A percentile compares a stretch with the other conserved stretches of the same genome.
phyloP scores from a whole-genome alignment of 768 basidiomycete species.

The Tricholoma furcatifolium region DNA sequence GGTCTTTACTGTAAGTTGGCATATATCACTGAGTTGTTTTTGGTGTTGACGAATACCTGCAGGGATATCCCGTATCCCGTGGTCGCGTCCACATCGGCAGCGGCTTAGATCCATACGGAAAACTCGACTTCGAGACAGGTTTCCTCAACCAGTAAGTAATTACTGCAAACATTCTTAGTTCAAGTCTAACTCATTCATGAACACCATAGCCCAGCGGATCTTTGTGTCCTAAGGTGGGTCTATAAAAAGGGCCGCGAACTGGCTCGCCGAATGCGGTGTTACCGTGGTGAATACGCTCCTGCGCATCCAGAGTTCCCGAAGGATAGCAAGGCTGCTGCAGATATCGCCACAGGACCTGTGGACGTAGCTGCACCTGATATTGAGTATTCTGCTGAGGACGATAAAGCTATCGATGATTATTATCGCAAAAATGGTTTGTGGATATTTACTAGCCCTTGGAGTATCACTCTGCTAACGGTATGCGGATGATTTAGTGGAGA shows the following conservation, averaged over 20 bases:
- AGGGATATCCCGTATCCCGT: conserved; percentile 46
- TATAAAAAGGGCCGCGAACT: conserved; percentile 60
- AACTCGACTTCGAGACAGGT: conserved; percentile 43
- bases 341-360: conserved; percentile 26
- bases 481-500: conserved; percentile 26
- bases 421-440: conserved; percentile 30
- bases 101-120: conserved; percentile 37
- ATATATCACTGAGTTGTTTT: conserved; percentile 16
- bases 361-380: conserved; percentile 33
- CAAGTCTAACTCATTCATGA: not conserved
- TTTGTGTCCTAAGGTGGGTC: conserved; percentile 44
- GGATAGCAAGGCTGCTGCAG: conserved; percentile 28
- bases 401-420: conserved; percentile 39
- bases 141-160: conserved; percentile 42
- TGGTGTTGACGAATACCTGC: conserved; percentile 1
- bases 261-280: conserved; percentile 48
- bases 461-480: not conserved
- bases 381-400: conserved; percentile 37
- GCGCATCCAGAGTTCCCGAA: conserved; percentile 37
- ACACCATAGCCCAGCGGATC: conserved; percentile 35
- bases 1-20: conserved; percentile 18
- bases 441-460: not conserved
- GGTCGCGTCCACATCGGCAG: conserved; percentile 50
- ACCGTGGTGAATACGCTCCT: conserved; percentile 34
- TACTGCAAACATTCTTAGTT: not conserved